Evolutionary conservation across 2,329 filamentous ascomycete species (phyloP), one percentile per base, ranked within the genome.

Genomic region (Botrytis fragariae): DNA sequence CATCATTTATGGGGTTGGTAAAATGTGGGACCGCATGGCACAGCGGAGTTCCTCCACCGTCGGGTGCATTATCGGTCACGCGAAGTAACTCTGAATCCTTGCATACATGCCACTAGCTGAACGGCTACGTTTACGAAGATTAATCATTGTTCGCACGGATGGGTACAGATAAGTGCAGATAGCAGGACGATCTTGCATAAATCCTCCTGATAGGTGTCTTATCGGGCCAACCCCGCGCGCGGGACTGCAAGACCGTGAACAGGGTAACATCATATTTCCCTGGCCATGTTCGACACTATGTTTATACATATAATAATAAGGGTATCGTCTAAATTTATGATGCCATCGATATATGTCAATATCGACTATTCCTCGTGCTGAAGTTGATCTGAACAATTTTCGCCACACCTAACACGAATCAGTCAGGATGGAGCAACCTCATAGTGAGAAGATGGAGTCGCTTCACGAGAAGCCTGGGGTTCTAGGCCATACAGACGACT

Each of bases 201-300:
- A 59, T 45, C 4, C 9, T 54, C 10, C n/a, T 20, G 70, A 72
- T 72, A 67, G 64, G 42, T 59, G 44, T 71, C 72, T 57, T 71
- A 59, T 73, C 72, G 25, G 45, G 25, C 5, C n/a, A 37, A 70
- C 72, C 72, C 72, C 59, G 67, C 67, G 35, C 45, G 72, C 72
- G 72, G 72, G 45, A 68, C 44, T 63, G 42, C 57, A 73, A 73
- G 65, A 32, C 72, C 67, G 72, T 39, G 25, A 69, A 62, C 57
- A 71, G 16, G 57, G 37, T 20, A 71, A 51, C 25, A 37, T 48
- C 22, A 35, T 39, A 57, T 35, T 57, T 71, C 20, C 22, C 48
- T 20, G 29, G 39, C 20, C 10, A 22, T 35, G 12, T 42, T 32
- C 39, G 29, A 68, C 37, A 60, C 35, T 44, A 25, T n/a, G 3